Evolutionary conservation across 2,329 filamentous ascomycete genomes (phyloP), one percentile per base, ranked within the genome.

Genomic region (Cladorrhinum sp.): DNA sequence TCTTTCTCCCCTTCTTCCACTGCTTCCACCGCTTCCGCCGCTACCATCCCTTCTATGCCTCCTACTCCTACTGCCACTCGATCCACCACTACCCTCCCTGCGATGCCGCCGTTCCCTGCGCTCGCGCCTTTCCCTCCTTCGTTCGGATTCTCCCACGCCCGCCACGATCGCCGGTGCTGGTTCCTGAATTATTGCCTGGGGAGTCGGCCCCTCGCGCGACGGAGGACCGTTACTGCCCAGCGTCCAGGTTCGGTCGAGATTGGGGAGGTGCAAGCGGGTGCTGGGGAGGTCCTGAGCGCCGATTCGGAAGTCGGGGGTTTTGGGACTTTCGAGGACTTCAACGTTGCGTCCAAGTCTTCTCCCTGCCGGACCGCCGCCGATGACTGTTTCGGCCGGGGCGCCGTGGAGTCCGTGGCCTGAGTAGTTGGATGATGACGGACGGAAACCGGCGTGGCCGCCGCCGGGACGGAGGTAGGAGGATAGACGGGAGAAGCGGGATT

Each of bases 251-350:
- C 75, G 73, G 57, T 69, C 71, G 14, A 80, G 71, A 55, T 75
- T 73, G 1, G 79, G 77, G 24, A 81, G 69, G 58, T 76, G 71
- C 24, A 80, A 66, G 55, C 76, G 72, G 24, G 76, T 77, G 28
- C 75, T 75, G 10, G 79, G 75, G 23, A 80, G 65, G 28, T 71
- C 69, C n/a, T 74, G 72, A 58, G 75, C 66, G 3, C 72, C 71
- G 2, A 79, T 67, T 18, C 72, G 68, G 54, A 78, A 75, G 2
- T 73, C 72, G 2, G 80, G 78, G 1, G 79, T 77, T 67, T 85
- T 85, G 33, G 80, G 80, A 20, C 76, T 79, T 52, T 78, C 74
- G 18, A 68, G 62, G 24, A 72, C 73, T 21, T 70, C 71, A 50
- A 66, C 60, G 16, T 59, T n/a, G n/a, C n/a, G n/a, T n/a, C n/a